phyloP scores from a whole-genome alignment of 768 basidiomycete genomes.

The Austroboletus festivus region DNA sequence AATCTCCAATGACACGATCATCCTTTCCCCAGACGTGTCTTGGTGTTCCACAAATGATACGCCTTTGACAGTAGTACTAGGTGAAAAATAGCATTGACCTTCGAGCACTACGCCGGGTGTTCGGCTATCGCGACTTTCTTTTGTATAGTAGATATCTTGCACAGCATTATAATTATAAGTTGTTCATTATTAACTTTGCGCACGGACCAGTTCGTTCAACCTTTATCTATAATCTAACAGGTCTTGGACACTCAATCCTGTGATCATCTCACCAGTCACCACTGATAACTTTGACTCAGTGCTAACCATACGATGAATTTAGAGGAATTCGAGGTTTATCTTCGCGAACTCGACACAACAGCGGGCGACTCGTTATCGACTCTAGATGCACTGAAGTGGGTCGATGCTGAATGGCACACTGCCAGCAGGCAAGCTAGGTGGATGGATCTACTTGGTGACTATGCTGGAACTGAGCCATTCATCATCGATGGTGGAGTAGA shows the following conservation, averaged over 20 bases:
- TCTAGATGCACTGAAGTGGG: constrained; percentile 23
- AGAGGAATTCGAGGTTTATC: constrained; percentile 37
- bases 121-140: no score
- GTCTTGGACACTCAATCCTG: no score
- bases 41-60: no score
- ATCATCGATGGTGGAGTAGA: constrained; percentile 53
- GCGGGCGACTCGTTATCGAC: constrained; percentile 8
- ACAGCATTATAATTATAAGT: no score
- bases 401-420: constrained; percentile 42
- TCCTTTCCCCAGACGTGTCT: no score
- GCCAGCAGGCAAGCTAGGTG: constrained; percentile 41
- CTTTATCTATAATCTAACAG: no score
- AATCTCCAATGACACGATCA: no score
- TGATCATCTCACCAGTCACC: neutral
- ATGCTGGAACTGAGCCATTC: constrained; percentile 65
- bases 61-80: no score
- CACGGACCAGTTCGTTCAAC: constrained; percentile 14
- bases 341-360: neutral
- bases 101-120: no score
- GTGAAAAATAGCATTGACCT: no score
- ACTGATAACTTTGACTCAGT: neutral
- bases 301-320: constrained; percentile 32
- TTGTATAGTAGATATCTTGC: no score
- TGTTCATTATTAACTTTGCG: no score
- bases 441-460: constrained; percentile 74